A percentile compares a stretch with the other conserved stretches of the same genome.
Conservation (phyloP, 2,329 filamentous ascomycete species). For the Malbranchea zuffiana region DNA sequence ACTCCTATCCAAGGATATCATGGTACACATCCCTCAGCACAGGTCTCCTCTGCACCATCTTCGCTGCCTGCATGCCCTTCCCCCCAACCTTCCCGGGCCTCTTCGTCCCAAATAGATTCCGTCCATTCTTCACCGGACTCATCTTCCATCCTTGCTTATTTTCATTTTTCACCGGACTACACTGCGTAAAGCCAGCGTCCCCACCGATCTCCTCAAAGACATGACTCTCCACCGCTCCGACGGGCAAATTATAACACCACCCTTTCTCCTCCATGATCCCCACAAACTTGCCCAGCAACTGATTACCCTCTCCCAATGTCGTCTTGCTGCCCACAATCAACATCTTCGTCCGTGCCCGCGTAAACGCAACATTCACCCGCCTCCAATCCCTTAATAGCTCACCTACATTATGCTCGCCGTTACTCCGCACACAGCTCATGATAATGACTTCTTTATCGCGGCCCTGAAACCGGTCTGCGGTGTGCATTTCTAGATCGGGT, state of each 20-base stretch:
- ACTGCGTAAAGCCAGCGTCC: constrained; percentile 19
- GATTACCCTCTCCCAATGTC: constrained; percentile 58
- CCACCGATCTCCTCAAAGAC: constrained; percentile 49
- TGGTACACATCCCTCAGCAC: constrained; percentile 70
- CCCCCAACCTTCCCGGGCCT: constrained; percentile 51
- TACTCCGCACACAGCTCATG: constrained; percentile 76
- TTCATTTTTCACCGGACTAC: constrained; percentile 13
- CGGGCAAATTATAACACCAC: constrained; percentile 70
- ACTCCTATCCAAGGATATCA: constrained; percentile 38
- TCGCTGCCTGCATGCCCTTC: constrained; percentile 38
- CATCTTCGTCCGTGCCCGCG: constrained; percentile 81
- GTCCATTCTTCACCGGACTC: constrained; percentile 24
- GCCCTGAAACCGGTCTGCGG: constrained; percentile 92
- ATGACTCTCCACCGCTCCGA: constrained; percentile 55
- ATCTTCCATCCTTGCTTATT: constrained; percentile 20
- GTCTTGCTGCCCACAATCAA: constrained; percentile 72
- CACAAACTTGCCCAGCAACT: constrained; percentile 68
- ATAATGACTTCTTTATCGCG: constrained; percentile 90
- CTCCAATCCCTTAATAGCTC: constrained; percentile 86
- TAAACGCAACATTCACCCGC: constrained; percentile 91
- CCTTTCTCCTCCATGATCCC: constrained; percentile 60
- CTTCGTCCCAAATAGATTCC: constrained; percentile 29
- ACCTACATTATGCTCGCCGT: constrained; percentile 71
- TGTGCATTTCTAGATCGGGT: constrained; percentile 78
- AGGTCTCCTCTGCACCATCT: constrained; percentile 54